A percentile compares a stretch with the other conserved stretches of the same genome.
Evolutionary conservation across 1,284 basidiomycete species (phyloP).

Genomic region (Blastosporella zonata): DNA sequence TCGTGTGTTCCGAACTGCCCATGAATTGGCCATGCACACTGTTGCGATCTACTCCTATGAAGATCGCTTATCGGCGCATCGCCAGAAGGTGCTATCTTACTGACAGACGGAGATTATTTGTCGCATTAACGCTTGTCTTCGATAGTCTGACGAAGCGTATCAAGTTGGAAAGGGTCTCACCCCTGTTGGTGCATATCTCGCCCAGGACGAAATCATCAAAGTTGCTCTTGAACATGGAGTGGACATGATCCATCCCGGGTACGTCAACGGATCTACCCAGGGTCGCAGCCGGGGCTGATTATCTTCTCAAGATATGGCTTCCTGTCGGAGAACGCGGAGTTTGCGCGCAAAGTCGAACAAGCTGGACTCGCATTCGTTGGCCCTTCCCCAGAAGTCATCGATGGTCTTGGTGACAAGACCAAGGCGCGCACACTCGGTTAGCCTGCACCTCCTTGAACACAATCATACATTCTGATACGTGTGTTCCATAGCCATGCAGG

Average conservation of each 20-base stretch:
- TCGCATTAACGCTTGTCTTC: constrained; percentile 6
- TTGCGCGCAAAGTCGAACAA: constrained; percentile 95
- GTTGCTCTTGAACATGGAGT: constrained; percentile 96
- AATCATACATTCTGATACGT: constrained; percentile 6
- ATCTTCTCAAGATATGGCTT: constrained; percentile 80
- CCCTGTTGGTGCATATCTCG: constrained; percentile 95
- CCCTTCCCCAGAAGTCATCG: constrained; percentile 94
- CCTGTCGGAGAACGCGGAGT: constrained; percentile 94
- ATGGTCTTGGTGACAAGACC: constrained; percentile 97
- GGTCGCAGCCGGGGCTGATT: not conserved
- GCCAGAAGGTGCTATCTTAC: constrained; percentile 76
- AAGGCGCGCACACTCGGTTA: constrained; percentile 88
- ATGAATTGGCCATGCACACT: constrained; percentile 99
- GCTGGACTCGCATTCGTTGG: constrained; percentile 98
- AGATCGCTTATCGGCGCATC: constrained; percentile 95
- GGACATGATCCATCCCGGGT: constrained; percentile 99
- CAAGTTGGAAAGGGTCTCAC: constrained; percentile 95
- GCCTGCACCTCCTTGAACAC: constrained; percentile 13
- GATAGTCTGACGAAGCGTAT: constrained; percentile 95
- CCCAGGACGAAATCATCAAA: constrained; percentile 95
- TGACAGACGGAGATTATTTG: constrained; percentile 1
- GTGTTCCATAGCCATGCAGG: constrained; percentile 66
- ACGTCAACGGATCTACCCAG: constrained; percentile 23
- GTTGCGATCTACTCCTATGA: constrained; percentile 98
- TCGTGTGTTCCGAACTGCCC: constrained; percentile 97